These are phyloP conservation scores for Fomitiporia mediterranea DNA, from an alignment of 1,284 basidiomycete species.

Conservation along the genomic window DNA sequence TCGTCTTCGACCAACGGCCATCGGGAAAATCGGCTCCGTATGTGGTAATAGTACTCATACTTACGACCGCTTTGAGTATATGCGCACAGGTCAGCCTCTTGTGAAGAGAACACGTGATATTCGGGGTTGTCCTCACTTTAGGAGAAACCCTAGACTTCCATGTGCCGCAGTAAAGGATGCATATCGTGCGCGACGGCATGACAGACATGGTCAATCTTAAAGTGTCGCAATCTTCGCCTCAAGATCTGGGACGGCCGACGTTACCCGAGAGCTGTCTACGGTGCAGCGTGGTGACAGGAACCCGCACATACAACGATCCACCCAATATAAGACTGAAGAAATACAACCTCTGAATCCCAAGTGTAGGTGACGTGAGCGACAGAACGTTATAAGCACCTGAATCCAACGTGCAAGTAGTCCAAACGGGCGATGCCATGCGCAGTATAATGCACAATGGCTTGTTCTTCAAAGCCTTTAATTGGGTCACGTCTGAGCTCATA, in stretches of 20 bases:
- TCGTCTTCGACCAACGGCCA: conserved; percentile 83
- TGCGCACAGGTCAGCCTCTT: conserved; percentile 55
- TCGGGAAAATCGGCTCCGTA: conserved; percentile 80
- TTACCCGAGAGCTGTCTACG: conserved; percentile 74
- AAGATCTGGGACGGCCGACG: conserved; percentile 90
- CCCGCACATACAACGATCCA: conserved; percentile 63
- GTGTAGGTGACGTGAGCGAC: conserved; percentile 72
- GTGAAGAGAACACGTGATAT: conserved; percentile 85
- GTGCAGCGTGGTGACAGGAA: conserved; percentile 82
- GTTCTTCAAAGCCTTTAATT: conserved; percentile 67
- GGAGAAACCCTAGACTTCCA: conserved; percentile 87
- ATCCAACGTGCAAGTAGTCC: conserved; percentile 85
- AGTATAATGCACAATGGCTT: conserved; percentile 54
- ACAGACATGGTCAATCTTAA: conserved; percentile 88
- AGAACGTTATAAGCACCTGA: conserved; percentile 84
- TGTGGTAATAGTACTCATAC: conserved; percentile 26
- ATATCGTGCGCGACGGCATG: conserved; percentile 74
- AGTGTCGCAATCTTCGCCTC: conserved; percentile 70
- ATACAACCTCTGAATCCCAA: conserved; percentile 55
- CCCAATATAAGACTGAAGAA: conserved; percentile 55
- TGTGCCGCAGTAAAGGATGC: conserved; percentile 74
- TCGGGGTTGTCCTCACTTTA: conserved; percentile 69
- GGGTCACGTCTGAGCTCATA: conserved; percentile 61
- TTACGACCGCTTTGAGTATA: not conserved
- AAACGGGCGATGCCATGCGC: conserved; percentile 75